These are phyloP conservation scores for Xerocomellus dryophilus DNA, from an alignment of 768 basidiomycete species.

Conservation along the genomic window DNA sequence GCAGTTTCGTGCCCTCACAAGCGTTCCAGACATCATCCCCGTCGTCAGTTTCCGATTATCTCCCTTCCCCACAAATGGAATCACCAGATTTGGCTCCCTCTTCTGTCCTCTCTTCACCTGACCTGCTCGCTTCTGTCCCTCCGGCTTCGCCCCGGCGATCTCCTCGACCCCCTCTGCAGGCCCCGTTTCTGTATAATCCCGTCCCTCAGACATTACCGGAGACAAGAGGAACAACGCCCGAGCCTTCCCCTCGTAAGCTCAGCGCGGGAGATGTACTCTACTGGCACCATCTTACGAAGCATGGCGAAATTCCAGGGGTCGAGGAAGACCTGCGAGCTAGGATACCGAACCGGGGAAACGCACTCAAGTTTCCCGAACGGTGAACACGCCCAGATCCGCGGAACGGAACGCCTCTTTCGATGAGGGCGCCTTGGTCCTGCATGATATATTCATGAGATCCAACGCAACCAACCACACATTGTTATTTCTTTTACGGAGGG, in stretches of 20 bases:
- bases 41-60: constrained; percentile 17
- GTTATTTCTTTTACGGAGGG: constrained; percentile 16
- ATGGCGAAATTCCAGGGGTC: constrained; percentile 71
- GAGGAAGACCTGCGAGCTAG: constrained; percentile 58
- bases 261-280: constrained; percentile 61
- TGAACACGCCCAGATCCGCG: constrained; percentile 21
- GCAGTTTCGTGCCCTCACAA: constrained; percentile 15
- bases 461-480: constrained; percentile 15
- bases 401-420: constrained; percentile 6
- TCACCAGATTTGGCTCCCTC: constrained; percentile 21
- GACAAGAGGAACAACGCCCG: constrained; percentile 13
- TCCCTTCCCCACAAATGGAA: constrained; percentile 23
- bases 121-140: constrained; percentile 14
- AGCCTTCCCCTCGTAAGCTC: constrained; percentile 38
- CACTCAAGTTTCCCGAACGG: constrained; percentile 23
- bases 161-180: constrained; percentile 16
- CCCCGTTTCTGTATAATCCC: constrained; percentile 10
- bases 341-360: constrained; percentile 10
- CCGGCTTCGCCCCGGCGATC: constrained; percentile 26
- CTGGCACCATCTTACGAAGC: constrained; percentile 73
- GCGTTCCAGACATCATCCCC: constrained; percentile 19
- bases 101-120: constrained; percentile 26
- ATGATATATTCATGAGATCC: constrained; percentile 30
- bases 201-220: constrained; percentile 11
- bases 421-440: constrained; percentile 12